Evolutionary conservation across 495 filamentous ascomycete species (phyloP).

Genomic region (Daldinia concentrica): DNA sequence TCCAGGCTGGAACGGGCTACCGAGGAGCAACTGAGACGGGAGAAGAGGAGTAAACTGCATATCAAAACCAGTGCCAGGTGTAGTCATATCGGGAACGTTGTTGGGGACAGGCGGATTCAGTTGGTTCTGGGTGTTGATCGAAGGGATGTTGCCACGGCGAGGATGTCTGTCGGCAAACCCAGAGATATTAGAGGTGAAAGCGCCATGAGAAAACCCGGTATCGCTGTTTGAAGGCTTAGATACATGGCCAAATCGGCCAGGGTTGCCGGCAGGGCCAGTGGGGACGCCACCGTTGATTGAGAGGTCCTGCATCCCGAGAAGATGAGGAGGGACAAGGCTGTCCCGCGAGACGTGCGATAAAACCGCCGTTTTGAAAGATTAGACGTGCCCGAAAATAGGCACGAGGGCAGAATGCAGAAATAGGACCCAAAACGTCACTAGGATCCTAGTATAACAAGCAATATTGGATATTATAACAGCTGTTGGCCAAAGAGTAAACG

Average conservation of each 20-base stretch:
- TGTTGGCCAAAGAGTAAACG: constrained; percentile 39
- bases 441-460: constrained; percentile 42
- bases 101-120: constrained; percentile 50
- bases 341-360: constrained; percentile 74
- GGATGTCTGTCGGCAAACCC: constrained; percentile 85
- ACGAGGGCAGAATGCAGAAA: constrained; percentile 51
- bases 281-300: constrained; percentile 63
- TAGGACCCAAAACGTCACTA: constrained; percentile 37
- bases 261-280: constrained; percentile 64
- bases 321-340: constrained; percentile 78
- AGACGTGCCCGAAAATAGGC: constrained; percentile 62
- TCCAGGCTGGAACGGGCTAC: constrained; percentile 95
- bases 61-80: constrained; percentile 87
- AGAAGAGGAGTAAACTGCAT: constrained; percentile 98
- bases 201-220: constrained; percentile 90
- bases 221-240: constrained; percentile 81
- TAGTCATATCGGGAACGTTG: constrained; percentile 77
- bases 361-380: constrained; percentile 75
- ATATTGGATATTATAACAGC: constrained; percentile 44
- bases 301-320: constrained; percentile 88
- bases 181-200: constrained; percentile 81
- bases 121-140: constrained; percentile 83
- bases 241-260: constrained; percentile 68
- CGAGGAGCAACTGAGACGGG: constrained; percentile 91
- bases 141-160: constrained; percentile 84